phyloP scores from a whole-genome alignment of 2,329 filamentous ascomycete species.

The Malbranchea cinnamomea region DNA sequence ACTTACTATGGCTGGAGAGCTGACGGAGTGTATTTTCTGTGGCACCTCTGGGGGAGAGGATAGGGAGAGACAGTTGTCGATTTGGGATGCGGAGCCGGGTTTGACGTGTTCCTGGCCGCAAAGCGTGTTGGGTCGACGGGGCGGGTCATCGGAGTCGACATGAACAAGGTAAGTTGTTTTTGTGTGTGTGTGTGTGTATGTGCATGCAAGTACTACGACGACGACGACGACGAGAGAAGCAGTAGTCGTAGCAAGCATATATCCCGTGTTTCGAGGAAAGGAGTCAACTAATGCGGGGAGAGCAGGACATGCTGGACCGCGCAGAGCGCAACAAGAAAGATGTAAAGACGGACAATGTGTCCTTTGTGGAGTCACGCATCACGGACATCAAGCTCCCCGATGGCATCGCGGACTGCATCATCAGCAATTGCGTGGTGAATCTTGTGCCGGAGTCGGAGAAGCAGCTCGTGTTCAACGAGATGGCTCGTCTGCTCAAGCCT shows the following conservation, averaged over 20 bases:
- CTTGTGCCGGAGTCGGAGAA: constrained; percentile 41
- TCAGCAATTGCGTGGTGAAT: constrained; percentile 50
- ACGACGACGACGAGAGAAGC: too few species aligned
- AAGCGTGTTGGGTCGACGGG: constrained; percentile 35
- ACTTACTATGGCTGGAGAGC: too few species aligned
- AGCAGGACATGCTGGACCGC: constrained; percentile 43
- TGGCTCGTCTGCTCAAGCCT: constrained; percentile 41
- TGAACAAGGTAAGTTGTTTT: constrained; percentile 35
- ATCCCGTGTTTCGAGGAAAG: too few species aligned
- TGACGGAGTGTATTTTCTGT: not conserved
- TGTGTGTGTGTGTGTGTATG: too few species aligned
- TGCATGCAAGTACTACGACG: too few species aligned
- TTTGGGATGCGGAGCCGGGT: constrained; percentile 42
- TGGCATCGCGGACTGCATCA: constrained; percentile 38
- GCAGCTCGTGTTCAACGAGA: constrained; percentile 40
- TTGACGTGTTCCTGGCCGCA: constrained; percentile 42
- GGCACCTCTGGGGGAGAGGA: not conserved
- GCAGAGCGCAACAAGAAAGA: constrained; percentile 33
- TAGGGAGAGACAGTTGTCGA: constrained; percentile 44
- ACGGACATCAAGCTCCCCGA: constrained; percentile 33
- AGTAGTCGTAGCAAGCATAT: too few species aligned
- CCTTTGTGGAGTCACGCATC: constrained; percentile 39
- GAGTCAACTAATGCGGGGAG: too few species aligned
- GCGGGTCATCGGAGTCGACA: constrained; percentile 42
- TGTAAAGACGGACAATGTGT: constrained; percentile 28